Evolutionary conservation across 306 rosid genomes (phyloP).

Genomic region (Inga oerstediana): DNA sequence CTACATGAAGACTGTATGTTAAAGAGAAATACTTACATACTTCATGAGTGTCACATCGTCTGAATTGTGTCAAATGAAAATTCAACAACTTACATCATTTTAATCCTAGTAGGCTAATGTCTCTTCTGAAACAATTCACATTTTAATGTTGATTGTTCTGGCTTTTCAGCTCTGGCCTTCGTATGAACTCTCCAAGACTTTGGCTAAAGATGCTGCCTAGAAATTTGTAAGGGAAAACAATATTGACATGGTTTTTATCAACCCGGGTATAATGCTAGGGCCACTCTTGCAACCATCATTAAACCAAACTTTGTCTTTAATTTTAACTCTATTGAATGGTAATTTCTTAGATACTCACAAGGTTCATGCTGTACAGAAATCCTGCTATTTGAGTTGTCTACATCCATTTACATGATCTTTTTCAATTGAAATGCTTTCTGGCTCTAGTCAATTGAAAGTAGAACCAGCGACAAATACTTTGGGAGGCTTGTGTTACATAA

Average conservation of each 20-base stretch:
- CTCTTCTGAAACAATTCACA: too few relatives aligned
- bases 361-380: not conserved
- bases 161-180: not conserved
- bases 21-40: too few relatives aligned
- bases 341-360: not conserved
- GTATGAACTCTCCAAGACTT: not conserved
- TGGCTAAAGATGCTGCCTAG: constrained; percentile 2
- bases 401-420: not conserved
- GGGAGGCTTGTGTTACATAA: not conserved
- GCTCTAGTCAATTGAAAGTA: not conserved
- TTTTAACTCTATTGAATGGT: not conserved
- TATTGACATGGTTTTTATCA: not conserved
- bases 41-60: too few relatives aligned
- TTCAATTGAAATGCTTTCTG: not conserved
- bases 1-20: not conserved
- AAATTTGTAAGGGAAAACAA: not conserved
- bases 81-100: too few relatives aligned
- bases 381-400: not conserved
- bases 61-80: too few relatives aligned
- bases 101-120: too few relatives aligned
- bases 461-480: not conserved
- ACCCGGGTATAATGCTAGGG: not conserved
- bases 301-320: not conserved
- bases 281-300: not conserved
- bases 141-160: not conserved